A percentile compares a stretch with the other conserved stretches of the same genome.
Conservation (phyloP, 2,329 filamentous ascomycete species). For the Trichoderma polysporum region DNA sequence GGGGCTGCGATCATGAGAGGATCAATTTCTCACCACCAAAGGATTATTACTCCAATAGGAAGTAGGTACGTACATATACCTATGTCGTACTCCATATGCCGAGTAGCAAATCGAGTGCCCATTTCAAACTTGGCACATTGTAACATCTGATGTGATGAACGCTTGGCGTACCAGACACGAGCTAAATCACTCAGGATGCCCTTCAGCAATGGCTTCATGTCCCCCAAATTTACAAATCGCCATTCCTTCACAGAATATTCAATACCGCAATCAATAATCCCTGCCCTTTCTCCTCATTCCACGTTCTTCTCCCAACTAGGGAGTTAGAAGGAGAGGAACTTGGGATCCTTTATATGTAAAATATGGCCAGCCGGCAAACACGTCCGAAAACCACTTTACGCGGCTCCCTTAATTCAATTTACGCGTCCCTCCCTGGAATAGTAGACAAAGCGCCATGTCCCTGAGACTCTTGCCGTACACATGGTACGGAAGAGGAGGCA, state of each 20-base stretch:
- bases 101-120: neutral
- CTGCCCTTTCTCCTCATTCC: conserved; percentile 11
- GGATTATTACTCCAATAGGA: neutral
- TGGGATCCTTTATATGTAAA: neutral
- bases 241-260: neutral
- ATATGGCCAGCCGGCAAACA: neutral
- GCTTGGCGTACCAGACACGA: neutral
- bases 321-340: neutral
- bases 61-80: neutral
- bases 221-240: neutral
- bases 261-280: conserved; percentile 11
- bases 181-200: neutral
- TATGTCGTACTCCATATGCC: neutral
- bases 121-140: neutral
- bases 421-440: neutral
- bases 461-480: neutral
- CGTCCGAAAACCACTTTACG: conserved; percentile 11
- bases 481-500: neutral
- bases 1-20: neutral
- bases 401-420: conserved; percentile 10
- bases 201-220: neutral
- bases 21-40: neutral
- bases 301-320: neutral
- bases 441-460: neutral
- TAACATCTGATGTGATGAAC: neutral